A percentile compares a stretch with the other conserved stretches of the same genome.
These are phyloP conservation scores for Comarum palustre DNA, from an alignment of 306 rosid genomes.

Conservation along the genomic window DNA sequence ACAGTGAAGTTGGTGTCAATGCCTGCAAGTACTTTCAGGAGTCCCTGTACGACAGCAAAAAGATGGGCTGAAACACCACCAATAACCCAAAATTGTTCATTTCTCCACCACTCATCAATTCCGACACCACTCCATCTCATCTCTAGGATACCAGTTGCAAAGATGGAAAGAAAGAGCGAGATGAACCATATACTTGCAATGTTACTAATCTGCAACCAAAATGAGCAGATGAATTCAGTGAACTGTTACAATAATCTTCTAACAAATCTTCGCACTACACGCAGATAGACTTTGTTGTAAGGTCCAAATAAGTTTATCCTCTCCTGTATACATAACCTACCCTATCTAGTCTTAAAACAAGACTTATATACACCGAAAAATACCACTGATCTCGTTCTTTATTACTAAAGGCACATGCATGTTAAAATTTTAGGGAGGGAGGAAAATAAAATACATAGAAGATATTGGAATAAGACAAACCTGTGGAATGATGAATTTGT, in stretches of 20 bases:
- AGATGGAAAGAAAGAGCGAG: constrained; percentile 91
- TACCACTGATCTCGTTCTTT: neutral
- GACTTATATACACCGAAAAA: neutral
- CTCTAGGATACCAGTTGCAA: constrained; percentile 93
- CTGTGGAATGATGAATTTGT: constrained; percentile 99
- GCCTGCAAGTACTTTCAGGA: constrained; percentile 91
- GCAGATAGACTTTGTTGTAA: neutral
- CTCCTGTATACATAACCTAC: neutral
- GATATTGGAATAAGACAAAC: constrained; percentile 37
- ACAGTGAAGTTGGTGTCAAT: constrained; percentile 98
- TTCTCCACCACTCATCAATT: constrained; percentile 99
- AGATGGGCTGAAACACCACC: constrained; percentile 96
- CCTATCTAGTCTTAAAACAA: neutral
- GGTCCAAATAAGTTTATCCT: neutral
- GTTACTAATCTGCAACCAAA: constrained; percentile 80
- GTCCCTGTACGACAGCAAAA: constrained; percentile 87
- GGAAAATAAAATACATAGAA: neutral
- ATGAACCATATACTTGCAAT: constrained; percentile 95
- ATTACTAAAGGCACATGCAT: neutral
- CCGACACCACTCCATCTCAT: constrained; percentile 99
- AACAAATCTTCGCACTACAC: neutral
- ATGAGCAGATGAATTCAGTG: constrained; percentile 15
- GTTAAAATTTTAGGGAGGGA: neutral
- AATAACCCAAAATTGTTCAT: constrained; percentile 96
- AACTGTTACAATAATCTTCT: neutral